phyloP scores from a whole-genome alignment of 228 moss, liverwort and hornwort genomes.

The Sphagnum magellanicum region DNA sequence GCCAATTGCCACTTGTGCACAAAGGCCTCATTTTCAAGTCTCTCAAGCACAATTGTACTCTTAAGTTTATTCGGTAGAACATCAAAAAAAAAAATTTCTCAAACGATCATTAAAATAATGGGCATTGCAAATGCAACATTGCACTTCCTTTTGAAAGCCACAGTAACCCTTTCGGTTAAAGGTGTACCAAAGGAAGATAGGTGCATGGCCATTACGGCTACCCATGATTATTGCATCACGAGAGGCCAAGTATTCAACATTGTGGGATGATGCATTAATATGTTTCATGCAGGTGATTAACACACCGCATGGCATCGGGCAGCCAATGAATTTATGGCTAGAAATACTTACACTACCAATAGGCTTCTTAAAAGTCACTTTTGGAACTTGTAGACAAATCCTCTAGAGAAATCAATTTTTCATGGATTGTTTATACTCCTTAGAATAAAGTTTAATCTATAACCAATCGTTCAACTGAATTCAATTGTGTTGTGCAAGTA shows the following conservation, averaged over 20 bases:
- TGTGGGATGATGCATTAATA: constrained; percentile 42
- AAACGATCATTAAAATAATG: constrained; percentile 42
- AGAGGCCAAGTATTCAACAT: constrained; percentile 64
- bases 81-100: constrained; percentile 40
- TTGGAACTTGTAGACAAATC: constrained; percentile 45
- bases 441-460: no score
- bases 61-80: constrained; percentile 65
- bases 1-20: constrained; percentile 72
- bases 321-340: constrained; percentile 64
- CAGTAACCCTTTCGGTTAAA: constrained; percentile 54
- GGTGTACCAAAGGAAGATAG: constrained; percentile 59
- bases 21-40: constrained; percentile 39
- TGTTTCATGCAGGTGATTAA: constrained; percentile 57
- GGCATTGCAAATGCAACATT: constrained; percentile 56
- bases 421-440: no score
- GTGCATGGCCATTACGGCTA: constrained; percentile 65
- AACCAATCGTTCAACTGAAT: no score
- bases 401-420: neutral
- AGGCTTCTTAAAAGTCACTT: constrained; percentile 63
- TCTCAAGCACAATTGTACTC: constrained; percentile 64
- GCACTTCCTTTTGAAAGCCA: constrained; percentile 66
- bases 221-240: constrained; percentile 75
- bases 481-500: no score
- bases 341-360: constrained; percentile 68
- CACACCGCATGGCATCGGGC: constrained; percentile 61